Conservation (phyloP, 2,329 filamentous ascomycete genomes). For the Colletotrichum liaoningense region DNA sequence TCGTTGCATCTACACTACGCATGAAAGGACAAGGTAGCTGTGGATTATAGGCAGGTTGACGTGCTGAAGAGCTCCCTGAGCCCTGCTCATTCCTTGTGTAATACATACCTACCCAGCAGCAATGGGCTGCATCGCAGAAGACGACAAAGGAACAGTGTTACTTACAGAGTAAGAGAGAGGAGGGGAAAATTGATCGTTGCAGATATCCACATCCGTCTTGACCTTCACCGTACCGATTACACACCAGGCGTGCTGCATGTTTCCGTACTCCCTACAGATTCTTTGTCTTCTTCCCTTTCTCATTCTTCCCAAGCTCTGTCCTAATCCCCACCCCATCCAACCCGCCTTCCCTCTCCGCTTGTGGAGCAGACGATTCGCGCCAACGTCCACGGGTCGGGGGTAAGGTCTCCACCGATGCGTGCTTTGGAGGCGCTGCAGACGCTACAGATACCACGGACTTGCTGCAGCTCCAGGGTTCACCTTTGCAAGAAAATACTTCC, state of each 20-base stretch:
- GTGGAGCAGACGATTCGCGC: slow-evolving; percentile 34
- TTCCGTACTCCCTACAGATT: neutral
- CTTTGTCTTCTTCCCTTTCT: neutral
- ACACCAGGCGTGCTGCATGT: neutral
- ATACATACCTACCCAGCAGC: neutral
- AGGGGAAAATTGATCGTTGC: neutral
- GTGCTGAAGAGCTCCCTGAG: slow-evolving; percentile 19
- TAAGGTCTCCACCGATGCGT: slow-evolving; percentile 12
- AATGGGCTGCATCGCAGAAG: neutral
- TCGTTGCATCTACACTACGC: neutral
- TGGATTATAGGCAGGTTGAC: slow-evolving; percentile 7
- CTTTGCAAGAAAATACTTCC: slow-evolving; percentile 4
- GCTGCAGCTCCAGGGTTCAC: slow-evolving; percentile 29
- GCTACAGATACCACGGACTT: slow-evolving; percentile 10
- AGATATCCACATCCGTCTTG: neutral
- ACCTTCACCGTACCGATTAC: neutral
- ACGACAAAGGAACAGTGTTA: neutral
- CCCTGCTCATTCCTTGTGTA: neutral
- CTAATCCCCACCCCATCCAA: slow-evolving; percentile 17
- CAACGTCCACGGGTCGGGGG: slow-evolving; percentile 25
- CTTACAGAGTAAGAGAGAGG: neutral
- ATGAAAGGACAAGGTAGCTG: slow-evolving; percentile 4
- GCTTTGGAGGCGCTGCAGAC: slow-evolving; percentile 26
- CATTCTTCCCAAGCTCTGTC: neutral
- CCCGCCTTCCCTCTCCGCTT: slow-evolving; percentile 23